phyloP scores from a whole-genome alignment of 257 asterid genomes.

The Nicotiana paniculata region DNA sequence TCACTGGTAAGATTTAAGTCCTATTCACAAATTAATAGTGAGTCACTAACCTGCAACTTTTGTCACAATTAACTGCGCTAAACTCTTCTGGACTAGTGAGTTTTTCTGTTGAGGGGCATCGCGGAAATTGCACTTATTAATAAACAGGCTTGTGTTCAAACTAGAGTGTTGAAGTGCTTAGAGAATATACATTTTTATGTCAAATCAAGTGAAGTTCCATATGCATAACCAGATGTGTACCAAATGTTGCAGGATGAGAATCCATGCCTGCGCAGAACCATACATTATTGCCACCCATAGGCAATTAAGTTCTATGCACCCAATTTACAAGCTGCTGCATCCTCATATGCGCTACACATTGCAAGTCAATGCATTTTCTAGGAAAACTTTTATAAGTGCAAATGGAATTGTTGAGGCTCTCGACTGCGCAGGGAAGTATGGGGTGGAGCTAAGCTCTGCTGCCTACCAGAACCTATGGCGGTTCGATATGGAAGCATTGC shows the following conservation, averaged over 20 bases:
- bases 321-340: conserved; percentile 13
- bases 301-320: conserved; percentile 12
- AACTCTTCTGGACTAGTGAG: not conserved
- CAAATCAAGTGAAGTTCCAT: not conserved
- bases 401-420: not conserved
- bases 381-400: not conserved
- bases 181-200: too few species aligned
- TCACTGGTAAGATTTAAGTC: conserved; percentile 54
- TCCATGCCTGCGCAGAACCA: not conserved
- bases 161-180: too few species aligned
- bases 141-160: too few species aligned
- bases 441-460: not conserved
- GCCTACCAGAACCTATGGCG: not conserved
- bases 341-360: conserved; percentile 15
- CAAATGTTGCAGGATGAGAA: not conserved
- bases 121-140: not conserved
- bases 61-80: not conserved
- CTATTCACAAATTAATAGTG: not conserved
- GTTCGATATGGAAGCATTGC: conserved; percentile 10
- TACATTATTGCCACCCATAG: conserved; percentile 5
- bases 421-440: not conserved
- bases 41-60: not conserved
- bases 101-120: not conserved
- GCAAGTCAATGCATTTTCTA: conserved; percentile 2
- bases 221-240: not conserved